Conservation (phyloP, 2,329 filamentous ascomycete species). For the Colletotrichum sansevieriae region DNA sequence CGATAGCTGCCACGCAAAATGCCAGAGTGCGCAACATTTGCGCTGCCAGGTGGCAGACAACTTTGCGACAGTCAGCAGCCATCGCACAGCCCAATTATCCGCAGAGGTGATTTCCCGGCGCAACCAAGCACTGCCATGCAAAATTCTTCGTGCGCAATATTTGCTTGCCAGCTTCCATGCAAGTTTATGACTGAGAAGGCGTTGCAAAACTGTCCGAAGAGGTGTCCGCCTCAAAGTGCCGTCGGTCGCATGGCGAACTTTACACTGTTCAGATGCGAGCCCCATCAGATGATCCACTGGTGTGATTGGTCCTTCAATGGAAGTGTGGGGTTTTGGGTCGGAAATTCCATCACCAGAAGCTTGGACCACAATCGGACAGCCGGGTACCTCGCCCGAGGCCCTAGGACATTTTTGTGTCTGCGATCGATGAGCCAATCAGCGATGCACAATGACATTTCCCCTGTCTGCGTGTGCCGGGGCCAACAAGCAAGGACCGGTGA, state of each 20-base stretch:
- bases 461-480: no score
- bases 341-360: conserved; percentile 3
- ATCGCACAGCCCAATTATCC: neutral
- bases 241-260: neutral
- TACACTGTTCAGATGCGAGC: neutral
- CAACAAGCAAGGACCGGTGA: neutral
- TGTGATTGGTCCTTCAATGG: neutral
- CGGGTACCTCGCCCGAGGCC: no score
- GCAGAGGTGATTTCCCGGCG: neutral
- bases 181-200: neutral
- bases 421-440: neutral
- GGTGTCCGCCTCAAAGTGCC: neutral
- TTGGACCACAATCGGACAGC: no score
- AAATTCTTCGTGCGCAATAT: neutral
- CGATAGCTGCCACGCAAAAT: no score
- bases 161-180: neutral
- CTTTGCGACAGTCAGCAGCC: conserved; percentile 1
- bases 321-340: neutral
- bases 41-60: neutral
- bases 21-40: neutral
- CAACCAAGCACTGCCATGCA: neutral
- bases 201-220: neutral
- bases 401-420: no score
- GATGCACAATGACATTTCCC: neutral
- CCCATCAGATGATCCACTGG: no score